Conservation (phyloP, 2,329 filamentous ascomycete species). For the Botrytis elliptica region DNA sequence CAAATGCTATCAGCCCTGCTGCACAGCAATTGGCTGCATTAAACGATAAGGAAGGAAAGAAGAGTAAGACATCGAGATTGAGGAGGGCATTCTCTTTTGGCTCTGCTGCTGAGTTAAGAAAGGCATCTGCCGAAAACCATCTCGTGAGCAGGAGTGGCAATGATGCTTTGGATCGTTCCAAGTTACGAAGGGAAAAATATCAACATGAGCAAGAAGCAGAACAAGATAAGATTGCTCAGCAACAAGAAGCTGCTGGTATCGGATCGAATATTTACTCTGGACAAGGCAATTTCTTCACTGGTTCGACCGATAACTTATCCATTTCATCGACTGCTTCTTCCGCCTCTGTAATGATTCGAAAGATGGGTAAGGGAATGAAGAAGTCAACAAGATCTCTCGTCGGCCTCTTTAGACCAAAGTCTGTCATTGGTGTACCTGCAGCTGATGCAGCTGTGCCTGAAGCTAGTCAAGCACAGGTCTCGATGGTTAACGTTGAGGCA, state of each 20-base stretch:
- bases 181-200: conserved; percentile 63
- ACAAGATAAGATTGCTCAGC: conserved; percentile 85
- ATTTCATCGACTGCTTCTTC: conserved; percentile 89
- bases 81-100: conserved; percentile 95
- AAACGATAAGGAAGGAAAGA: conserved; percentile 75
- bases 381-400: conserved; percentile 87
- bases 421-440: conserved; percentile 73
- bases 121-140: conserved; percentile 64
- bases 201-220: conserved; percentile 73
- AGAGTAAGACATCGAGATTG: conserved; percentile 82
- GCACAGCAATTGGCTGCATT: conserved; percentile 84
- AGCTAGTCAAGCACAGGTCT: conserved; percentile 78
- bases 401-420: conserved; percentile 93
- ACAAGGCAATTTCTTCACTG: conserved; percentile 77
- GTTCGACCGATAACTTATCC: conserved; percentile 92
- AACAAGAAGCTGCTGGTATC: conserved; percentile 88
- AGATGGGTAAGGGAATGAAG: conserved; percentile 99
- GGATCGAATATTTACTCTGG: conserved; percentile 93
- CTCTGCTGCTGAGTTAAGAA: conserved; percentile 85
- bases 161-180: conserved; percentile 47
- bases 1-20: conserved; percentile 55
- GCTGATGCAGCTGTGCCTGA: conserved; percentile 66
- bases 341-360: conserved; percentile 90
- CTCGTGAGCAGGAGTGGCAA: conserved; percentile 28
- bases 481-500: conserved; percentile 93